Evolutionary conservation across 352 stramenopile genomes (phyloP).

Genomic region (Pythium aphanidermatum): DNA sequence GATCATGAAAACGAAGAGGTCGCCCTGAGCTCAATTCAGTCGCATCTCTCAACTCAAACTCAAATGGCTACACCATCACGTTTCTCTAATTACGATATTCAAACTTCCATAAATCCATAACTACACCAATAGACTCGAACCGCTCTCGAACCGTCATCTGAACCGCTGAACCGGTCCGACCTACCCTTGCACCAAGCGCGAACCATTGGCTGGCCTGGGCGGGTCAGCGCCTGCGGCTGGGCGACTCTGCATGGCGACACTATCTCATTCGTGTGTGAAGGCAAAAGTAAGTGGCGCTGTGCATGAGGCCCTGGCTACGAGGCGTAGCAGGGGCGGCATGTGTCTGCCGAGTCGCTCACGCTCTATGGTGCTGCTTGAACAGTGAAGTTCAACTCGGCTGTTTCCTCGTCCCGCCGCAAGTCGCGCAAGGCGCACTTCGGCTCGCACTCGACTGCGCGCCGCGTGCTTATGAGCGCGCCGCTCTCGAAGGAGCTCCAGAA

Average conservation of each 20-base stretch:
- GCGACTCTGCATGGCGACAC: conserved; percentile 16
- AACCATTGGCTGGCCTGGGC: conserved; percentile 23
- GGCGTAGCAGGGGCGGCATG: no score
- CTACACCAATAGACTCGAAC: conserved; percentile 7
- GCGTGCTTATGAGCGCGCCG: conserved; percentile 97
- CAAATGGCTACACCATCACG: no score
- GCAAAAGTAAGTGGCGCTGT: conserved; percentile 61
- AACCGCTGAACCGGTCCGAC: conserved; percentile 19
- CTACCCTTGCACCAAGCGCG: not conserved
- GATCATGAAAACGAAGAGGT: no score
- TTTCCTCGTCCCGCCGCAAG: conserved; percentile 96
- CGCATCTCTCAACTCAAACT: no score
- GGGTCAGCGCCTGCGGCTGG: not conserved
- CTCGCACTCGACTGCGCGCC: conserved; percentile 93
- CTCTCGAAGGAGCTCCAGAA: conserved; percentile 99
- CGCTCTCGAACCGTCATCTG: no score
- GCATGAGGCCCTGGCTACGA: not conserved
- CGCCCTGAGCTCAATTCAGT: no score
- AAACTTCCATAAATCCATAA: no score
- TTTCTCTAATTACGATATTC: no score
- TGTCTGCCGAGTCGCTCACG: no score
- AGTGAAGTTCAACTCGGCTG: conserved; percentile 94
- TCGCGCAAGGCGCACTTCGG: conserved; percentile 99
- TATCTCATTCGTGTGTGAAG: conserved; percentile 87
- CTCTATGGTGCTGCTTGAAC: conserved; percentile 7